phyloP scores from a whole-genome alignment of 73 alveolate genomes.

The Paramecium bursaria region DNA sequence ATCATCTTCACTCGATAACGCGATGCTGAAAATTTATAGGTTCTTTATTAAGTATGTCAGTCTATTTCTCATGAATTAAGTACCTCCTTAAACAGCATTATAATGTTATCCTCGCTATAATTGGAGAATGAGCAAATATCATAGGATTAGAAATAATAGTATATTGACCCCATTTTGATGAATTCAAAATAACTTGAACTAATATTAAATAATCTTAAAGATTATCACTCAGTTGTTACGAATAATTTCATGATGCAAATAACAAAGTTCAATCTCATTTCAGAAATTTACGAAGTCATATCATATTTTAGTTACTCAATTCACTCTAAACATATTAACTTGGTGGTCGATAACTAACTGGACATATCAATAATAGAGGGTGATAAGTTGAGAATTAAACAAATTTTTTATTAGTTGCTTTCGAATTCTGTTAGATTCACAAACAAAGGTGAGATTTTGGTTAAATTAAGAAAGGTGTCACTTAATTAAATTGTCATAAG shows the following conservation, averaged over 20 bases:
- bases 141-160: background rate
- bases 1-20: no score
- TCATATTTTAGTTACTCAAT: background rate
- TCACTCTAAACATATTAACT: background rate
- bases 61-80: conserved; percentile 47
- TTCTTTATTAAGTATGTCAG: no score
- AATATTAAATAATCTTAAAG: conserved; percentile 6
- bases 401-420: background rate
- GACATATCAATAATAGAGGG: background rate
- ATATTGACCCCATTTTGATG: background rate
- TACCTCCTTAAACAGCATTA: background rate
- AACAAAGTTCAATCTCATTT: background rate
- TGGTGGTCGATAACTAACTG: background rate
- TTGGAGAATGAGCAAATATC: background rate
- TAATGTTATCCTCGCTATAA: background rate
- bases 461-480: background rate
- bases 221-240: conserved; percentile 22
- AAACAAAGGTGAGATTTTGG: background rate
- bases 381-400: conserved; percentile 17
- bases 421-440: conserved; percentile 57
- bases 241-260: background rate
- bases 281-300: background rate
- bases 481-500: background rate
- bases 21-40: no score
- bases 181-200: conserved; percentile 2